phyloP scores from a whole-genome alignment of 176 grass and related monocot species.

The Oryza rufipogon region DNA sequence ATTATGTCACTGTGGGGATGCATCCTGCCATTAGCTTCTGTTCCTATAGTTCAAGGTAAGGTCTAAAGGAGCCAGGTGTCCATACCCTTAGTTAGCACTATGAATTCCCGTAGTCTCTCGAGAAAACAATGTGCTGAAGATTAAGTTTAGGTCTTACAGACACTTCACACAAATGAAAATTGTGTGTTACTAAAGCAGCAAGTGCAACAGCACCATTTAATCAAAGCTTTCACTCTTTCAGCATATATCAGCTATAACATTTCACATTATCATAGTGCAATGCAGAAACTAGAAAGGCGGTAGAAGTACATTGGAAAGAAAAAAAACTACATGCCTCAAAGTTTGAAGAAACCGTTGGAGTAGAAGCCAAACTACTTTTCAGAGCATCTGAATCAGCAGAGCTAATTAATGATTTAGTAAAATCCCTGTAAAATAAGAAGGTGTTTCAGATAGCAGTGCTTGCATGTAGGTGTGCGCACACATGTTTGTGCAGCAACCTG shows the following conservation, averaged over 20 bases:
- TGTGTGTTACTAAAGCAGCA: slow-evolving; percentile 1
- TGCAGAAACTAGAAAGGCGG: slow-evolving; percentile 31
- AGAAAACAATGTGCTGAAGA: slow-evolving; percentile 5
- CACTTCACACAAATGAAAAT: slow-evolving; percentile 6
- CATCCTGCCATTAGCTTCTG: neutral
- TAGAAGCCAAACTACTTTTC: slow-evolving; percentile 61
- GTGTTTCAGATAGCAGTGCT: slow-evolving; percentile 33
- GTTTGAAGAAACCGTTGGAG: slow-evolving; percentile 85
- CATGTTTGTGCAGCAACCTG: neutral
- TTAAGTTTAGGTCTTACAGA: neutral
- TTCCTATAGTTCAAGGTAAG: slow-evolving; percentile 31
- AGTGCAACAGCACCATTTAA: slow-evolving; percentile 5
- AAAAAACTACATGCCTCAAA: slow-evolving; percentile 65
- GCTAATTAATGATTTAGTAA: slow-evolving; percentile 48
- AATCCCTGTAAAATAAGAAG: slow-evolving; percentile 67
- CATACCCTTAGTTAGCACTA: slow-evolving; percentile 8
- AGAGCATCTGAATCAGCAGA: slow-evolving; percentile 70
- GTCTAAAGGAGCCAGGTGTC: neutral
- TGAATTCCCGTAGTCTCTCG: neutral
- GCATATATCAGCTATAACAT: neutral
- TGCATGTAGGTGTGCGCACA: slow-evolving; percentile 9
- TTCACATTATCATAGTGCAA: neutral
- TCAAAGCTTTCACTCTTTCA: slow-evolving; percentile 33
- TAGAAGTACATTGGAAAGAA: slow-evolving; percentile 24
- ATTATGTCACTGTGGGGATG: neutral